Base-by-base conservation (phyloP, 352 stramenopile genomes). In the Halophytophthora polymorphica region DNA sequence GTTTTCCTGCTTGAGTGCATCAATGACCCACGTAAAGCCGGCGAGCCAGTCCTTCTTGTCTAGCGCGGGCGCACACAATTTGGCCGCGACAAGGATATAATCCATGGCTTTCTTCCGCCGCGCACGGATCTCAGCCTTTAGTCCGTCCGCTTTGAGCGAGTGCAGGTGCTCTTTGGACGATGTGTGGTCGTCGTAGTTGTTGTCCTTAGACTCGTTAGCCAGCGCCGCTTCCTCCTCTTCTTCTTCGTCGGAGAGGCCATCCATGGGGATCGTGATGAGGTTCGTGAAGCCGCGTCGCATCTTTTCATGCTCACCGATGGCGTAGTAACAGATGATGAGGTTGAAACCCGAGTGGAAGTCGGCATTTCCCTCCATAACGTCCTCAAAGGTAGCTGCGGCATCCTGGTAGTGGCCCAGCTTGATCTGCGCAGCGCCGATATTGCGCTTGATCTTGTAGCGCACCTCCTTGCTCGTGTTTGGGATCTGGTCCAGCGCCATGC, bases 291-390 rank as follows among this genome's bases (percentile, higher is more conserved):
- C 80, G 14, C 84, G 78, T 25, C 93, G 90, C 87, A 98, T 97
- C 42, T 93, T 97, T 41, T 97, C 88, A 33, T 93, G 75, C 65
- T 99, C 92, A 22, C 95, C 96, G 41, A 98, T 86, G 2, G 95
- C 95, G 49, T 98, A 98, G 65, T 98, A 98, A 65, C 96, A 99
- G 47, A 99, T 81, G 25, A 99, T 86, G 41, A 98, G 78, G 59
- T 99, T 98, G 64, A 98, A 99, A 2, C 92, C 94, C 7, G 93
- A 95, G 66, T 98, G 93, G 62, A 98, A 96, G 53, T 99, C 93
- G 8, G 91, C 81, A 48, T 85, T 91, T 18, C 81, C 78, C 44
- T 94, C 84, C 92, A 99, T 98, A 22, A 98, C 83, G 53, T 96
- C 84, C 53, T 98, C 95, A 56, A 98, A 98, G 15, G 84, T 96